These are phyloP conservation scores for Diplodia corticola DNA, from an alignment of 2,329 filamentous ascomycete species.

Conservation along the genomic window DNA sequence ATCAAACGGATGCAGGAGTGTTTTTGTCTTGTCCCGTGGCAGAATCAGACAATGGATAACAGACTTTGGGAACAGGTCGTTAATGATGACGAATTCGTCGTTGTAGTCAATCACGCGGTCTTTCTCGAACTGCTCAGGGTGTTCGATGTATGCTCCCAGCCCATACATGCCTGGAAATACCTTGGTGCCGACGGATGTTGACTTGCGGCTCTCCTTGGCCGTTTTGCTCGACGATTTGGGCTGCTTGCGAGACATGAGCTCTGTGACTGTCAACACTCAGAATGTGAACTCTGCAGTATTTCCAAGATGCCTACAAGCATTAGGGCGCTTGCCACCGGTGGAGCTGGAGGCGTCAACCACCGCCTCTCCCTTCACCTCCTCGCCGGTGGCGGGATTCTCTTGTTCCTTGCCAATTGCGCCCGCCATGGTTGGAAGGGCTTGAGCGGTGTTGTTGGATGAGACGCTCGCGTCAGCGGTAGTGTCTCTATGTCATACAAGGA, in stretches of 20 bases:
- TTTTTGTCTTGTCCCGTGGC: constrained; percentile 65
- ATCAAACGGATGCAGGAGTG: constrained; percentile 70
- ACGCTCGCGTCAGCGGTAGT: background rate
- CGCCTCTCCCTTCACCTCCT: constrained; percentile 29
- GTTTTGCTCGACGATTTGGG: constrained; percentile 30
- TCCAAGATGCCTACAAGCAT: constrained; percentile 38
- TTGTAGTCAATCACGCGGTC: constrained; percentile 65
- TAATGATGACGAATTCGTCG: constrained; percentile 71
- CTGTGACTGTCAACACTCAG: constrained; percentile 42
- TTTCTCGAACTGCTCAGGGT: constrained; percentile 61
- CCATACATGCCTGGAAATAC: constrained; percentile 57
- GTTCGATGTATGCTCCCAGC: constrained; percentile 65
- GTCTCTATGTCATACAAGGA: background rate
- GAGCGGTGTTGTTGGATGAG: too few relatives aligned
- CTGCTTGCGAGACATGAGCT: constrained; percentile 48
- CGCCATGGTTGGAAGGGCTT: background rate
- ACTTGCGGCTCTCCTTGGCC: constrained; percentile 4
- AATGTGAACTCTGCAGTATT: background rate
- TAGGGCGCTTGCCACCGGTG: constrained; percentile 32
- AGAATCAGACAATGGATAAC: constrained; percentile 85
- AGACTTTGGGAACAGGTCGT: constrained; percentile 84
- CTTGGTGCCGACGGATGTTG: constrained; percentile 28
- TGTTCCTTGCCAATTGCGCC: constrained; percentile 18
- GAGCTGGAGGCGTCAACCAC: constrained; percentile 20
- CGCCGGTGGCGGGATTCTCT: constrained; percentile 29